A percentile compares a stretch with the other conserved stretches of the same genome.
These are phyloP conservation scores for Leptographium wingfieldii DNA, from an alignment of 2,329 filamentous ascomycete genomes.

Conservation along the genomic window DNA sequence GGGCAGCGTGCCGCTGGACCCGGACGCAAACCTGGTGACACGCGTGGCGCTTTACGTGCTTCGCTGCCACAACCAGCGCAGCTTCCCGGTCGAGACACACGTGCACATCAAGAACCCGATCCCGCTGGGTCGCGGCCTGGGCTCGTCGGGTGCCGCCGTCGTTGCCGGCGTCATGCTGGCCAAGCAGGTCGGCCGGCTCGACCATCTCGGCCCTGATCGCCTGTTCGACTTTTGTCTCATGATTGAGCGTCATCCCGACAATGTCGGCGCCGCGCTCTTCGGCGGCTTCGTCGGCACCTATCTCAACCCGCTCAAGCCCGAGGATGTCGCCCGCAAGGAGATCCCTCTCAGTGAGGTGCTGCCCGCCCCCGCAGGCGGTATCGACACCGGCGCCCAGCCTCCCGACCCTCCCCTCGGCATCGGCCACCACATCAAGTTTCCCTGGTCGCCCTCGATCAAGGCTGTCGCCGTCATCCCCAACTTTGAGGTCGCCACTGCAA, in stretches of 20 bases:
- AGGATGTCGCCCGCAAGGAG: conserved; percentile 80
- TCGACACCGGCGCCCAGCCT: conserved; percentile 77
- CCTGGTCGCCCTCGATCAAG: conserved; percentile 90
- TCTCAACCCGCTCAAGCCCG: conserved; percentile 78
- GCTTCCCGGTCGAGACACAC: conserved; percentile 74
- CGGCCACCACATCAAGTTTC: conserved; percentile 91
- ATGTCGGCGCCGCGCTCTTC: conserved; percentile 88
- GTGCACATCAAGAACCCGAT: conserved; percentile 96
- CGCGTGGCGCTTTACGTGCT: conserved; percentile 89
- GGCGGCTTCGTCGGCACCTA: conserved; percentile 97
- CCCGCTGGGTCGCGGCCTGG: conserved; percentile 79
- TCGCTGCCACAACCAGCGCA: conserved; percentile 75
- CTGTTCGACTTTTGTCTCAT: conserved; percentile 95
- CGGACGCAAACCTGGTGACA: conserved; percentile 85
- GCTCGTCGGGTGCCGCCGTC: conserved; percentile 91
- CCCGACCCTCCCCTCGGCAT: conserved; percentile 86
- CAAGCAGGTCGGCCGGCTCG: conserved; percentile 73
- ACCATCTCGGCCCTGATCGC: conserved; percentile 60
- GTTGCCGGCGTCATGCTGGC: conserved; percentile 90
- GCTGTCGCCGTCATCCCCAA: conserved; percentile 92
- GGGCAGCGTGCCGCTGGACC: conserved; percentile 66
- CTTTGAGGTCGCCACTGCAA: conserved; percentile 90
- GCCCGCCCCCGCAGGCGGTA: conserved; percentile 76
- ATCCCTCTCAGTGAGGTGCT: conserved; percentile 91
- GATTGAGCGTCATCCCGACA: conserved; percentile 91